Evolutionary conservation across 75 land plant genomes (phyloP), one percentile per base, ranked within the genome.

Genomic region (Chamaecyparis obtusa): DNA sequence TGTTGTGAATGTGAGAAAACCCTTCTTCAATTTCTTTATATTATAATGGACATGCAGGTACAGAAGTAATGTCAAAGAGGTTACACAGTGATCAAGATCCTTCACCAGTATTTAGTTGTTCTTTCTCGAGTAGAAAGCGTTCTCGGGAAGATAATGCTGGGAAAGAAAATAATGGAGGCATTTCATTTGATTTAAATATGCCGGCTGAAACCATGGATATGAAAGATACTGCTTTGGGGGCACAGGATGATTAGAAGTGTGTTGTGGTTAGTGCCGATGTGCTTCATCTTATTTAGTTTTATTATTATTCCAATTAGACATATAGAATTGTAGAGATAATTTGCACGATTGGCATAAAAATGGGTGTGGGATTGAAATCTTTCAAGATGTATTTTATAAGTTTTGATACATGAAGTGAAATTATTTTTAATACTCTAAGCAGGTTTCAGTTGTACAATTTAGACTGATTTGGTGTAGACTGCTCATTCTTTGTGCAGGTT

Each of bases 131-230:
- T 43, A 46, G 83, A 81, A 81, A 81, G 49, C 83, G 33, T 44
- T 81, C 83, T 46, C 30, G 83, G 51, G 83, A 81, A 46, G 76
- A 72, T 30, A 72, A 30, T 72, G 76, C 8, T 72, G 76, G 76
- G 36, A 33, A 33, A 72, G 51, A 44, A 13, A 81, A 81, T 10
- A 43, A 32, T 46, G 83, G 83, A 81, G 46, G 51, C 48, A 44
- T 27, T 46, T 46, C 33, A 46, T 81, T 81, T 81, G 83, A 81
- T 81, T 81, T 81, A 46, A 81, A 81, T 81, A 46, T 81, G 51
- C 51, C 83, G n/a, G 33, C 83, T 80, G 83, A 81, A 41, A 3
- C 21, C 32, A 81, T 24, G 44, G 83, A 81, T 44, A 30, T 72
- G 76, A 81, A 81, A 81, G 30, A 41, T 81, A 30, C 51, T 81